phyloP scores from a whole-genome alignment of 768 basidiomycete species.

The Ramaria rubella region DNA sequence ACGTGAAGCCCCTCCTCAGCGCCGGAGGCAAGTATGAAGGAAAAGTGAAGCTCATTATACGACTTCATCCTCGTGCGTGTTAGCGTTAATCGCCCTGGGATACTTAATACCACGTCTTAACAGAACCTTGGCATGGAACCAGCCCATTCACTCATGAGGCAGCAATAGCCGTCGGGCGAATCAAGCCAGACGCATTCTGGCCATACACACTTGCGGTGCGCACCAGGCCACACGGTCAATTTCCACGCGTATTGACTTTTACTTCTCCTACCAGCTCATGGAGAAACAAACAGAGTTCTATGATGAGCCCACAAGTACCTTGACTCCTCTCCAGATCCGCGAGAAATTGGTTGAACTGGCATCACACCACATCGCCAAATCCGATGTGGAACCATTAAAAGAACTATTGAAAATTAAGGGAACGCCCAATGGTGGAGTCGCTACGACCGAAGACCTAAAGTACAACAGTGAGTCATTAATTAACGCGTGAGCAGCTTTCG shows the following conservation, averaged over 20 bases:
- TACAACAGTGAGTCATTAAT: constrained; percentile 49
- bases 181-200: constrained; percentile 78
- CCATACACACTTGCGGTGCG: constrained; percentile 57
- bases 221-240: background rate
- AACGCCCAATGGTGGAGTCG: constrained; percentile 72
- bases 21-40: constrained; percentile 37
- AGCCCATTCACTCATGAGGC: constrained; percentile 79
- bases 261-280: constrained; percentile 51
- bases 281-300: constrained; percentile 71
- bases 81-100: constrained; percentile 1
- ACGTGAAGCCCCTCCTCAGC: constrained; percentile 54
- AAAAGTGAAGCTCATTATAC: constrained; percentile 67
- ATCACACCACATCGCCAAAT: constrained; percentile 42
- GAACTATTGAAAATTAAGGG: constrained; percentile 58
- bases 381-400: constrained; percentile 46
- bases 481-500: background rate
- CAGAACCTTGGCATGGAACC: constrained; percentile 76
- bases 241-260: background rate
- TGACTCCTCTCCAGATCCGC: constrained; percentile 68
- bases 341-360: constrained; percentile 63
- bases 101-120: constrained; percentile 18
- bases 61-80: constrained; percentile 36
- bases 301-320: constrained; percentile 61
- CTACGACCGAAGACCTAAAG: constrained; percentile 80
- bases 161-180: constrained; percentile 63